Evolutionary conservation across 805 yeast genomes (phyloP).

Genomic region (Spencermartinsiella europaea): DNA sequence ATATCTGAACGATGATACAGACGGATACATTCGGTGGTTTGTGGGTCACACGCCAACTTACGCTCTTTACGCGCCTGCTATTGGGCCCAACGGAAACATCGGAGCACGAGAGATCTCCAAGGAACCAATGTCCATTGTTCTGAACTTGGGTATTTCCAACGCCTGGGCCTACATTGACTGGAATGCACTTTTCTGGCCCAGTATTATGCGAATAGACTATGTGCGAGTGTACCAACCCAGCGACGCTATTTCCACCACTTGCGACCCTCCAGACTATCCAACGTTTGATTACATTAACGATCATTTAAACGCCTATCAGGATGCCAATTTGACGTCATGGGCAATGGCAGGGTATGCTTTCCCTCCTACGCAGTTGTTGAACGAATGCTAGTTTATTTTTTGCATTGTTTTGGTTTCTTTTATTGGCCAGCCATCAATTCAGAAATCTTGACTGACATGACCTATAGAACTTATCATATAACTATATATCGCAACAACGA

Average conservation of each 20-base stretch:
- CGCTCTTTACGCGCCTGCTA: slow-evolving; percentile 65
- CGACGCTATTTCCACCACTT: slow-evolving; percentile 54
- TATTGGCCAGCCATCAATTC: too few species aligned
- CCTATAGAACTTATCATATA: too few species aligned
- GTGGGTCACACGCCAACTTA: slow-evolving; percentile 77
- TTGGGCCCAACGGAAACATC: slow-evolving; percentile 88
- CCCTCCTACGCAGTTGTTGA: slow-evolving; percentile 41
- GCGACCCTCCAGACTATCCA: slow-evolving; percentile 85
- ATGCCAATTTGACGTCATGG: slow-evolving; percentile 73
- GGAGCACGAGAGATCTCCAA: slow-evolving; percentile 75
- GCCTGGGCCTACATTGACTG: slow-evolving; percentile 95
- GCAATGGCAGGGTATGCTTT: slow-evolving; percentile 60
- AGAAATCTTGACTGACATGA: too few species aligned
- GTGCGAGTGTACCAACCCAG: slow-evolving; percentile 90
- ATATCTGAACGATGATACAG: slow-evolving; percentile 60
- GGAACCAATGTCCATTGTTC: slow-evolving; percentile 87
- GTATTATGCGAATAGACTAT: slow-evolving; percentile 68
- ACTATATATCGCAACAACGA: too few species aligned
- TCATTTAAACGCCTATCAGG: slow-evolving; percentile 64
- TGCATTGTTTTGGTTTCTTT: too few species aligned
- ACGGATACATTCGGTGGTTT: slow-evolving; percentile 81
- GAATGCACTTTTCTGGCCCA: slow-evolving; percentile 73
- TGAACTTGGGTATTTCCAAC: slow-evolving; percentile 86
- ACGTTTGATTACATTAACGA: slow-evolving; percentile 73
- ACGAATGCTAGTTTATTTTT: background rate